These are phyloP conservation scores for Tetracentron sinense DNA, from an alignment of 164 flowering plant genomes.

Conservation along the genomic window DNA sequence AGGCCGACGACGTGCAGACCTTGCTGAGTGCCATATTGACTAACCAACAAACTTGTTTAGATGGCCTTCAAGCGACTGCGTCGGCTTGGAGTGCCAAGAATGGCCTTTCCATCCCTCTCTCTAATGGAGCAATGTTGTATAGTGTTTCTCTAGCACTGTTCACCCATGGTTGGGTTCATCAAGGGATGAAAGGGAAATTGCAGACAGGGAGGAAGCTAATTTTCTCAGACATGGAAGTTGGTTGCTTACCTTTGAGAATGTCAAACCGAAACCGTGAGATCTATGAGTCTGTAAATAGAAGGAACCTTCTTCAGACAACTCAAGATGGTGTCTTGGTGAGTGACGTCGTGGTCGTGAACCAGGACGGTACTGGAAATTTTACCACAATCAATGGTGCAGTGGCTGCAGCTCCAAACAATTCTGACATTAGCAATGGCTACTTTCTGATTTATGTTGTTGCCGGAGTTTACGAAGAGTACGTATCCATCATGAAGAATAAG, in stretches of 20 bases:
- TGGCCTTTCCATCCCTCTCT: constrained; percentile 15
- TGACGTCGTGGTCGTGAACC: constrained; percentile 17
- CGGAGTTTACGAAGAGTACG: constrained; percentile 54
- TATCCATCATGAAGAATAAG: constrained; percentile 35
- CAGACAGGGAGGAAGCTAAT: background rate
- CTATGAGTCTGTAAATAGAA: constrained; percentile 9
- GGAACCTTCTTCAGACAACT: constrained; percentile 6
- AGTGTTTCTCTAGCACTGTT: constrained; percentile 25
- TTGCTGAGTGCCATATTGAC: constrained; percentile 31
- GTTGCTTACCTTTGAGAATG: constrained; percentile 15
- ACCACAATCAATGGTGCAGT: constrained; percentile 23
- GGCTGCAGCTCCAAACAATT: constrained; percentile 36
- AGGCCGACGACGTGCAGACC: constrained; percentile 31
- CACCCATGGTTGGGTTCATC: constrained; percentile 18
- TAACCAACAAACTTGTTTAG: constrained; percentile 34
- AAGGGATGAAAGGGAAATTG: constrained; percentile 2
- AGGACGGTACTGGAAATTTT: constrained; percentile 19
- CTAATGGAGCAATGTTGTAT: constrained; percentile 17
- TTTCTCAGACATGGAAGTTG: background rate
- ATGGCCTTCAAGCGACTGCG: constrained; percentile 18
- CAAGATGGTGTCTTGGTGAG: constrained; percentile 7
- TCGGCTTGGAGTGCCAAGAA: constrained; percentile 7
- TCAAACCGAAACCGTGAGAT: constrained; percentile 3
- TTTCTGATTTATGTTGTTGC: constrained; percentile 38
- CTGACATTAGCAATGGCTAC: constrained; percentile 19